Conservation (phyloP, 805 yeast species). For the Candida germanica region DNA sequence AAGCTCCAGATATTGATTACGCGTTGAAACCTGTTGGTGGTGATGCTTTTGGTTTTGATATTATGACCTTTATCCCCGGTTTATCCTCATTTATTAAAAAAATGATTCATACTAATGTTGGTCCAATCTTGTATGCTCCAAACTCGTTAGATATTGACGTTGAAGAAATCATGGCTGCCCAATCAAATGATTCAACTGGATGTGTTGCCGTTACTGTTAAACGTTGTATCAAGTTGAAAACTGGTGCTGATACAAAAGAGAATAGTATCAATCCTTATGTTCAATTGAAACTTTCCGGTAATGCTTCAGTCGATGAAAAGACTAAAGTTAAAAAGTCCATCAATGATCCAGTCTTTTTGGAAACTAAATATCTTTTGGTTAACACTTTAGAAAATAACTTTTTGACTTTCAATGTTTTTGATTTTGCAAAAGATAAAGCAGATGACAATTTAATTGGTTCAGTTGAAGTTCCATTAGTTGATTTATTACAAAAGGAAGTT, state of each 20-base stretch:
- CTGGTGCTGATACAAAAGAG: constrained; percentile 36
- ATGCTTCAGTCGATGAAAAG: constrained; percentile 44
- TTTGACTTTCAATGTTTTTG: constrained; percentile 51
- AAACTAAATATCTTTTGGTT: constrained; percentile 58
- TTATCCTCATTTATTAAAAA: constrained; percentile 68
- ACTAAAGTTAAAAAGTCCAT: constrained; percentile 58
- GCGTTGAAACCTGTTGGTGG: constrained; percentile 86
- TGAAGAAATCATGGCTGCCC: constrained; percentile 64
- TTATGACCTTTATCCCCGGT: constrained; percentile 83
- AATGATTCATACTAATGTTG: constrained; percentile 64
- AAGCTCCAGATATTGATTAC: constrained; percentile 76
- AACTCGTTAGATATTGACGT: constrained; percentile 74
- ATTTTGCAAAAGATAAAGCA: constrained; percentile 51
- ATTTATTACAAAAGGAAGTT: constrained; percentile 53
- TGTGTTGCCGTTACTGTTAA: constrained; percentile 61
- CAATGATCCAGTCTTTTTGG: constrained; percentile 63
- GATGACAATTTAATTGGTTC: constrained; percentile 49
- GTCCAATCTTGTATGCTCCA: constrained; percentile 81
- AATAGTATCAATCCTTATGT: constrained; percentile 56
- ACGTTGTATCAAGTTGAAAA: constrained; percentile 49
- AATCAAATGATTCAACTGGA: constrained; percentile 67
- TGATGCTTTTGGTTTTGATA: constrained; percentile 80
- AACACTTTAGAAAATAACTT: constrained; percentile 52
- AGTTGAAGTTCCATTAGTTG: constrained; percentile 54
- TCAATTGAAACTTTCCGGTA: constrained; percentile 33